Evolutionary conservation across 345 rosid species (phyloP).

Genomic region (Dovyalis caffra): DNA sequence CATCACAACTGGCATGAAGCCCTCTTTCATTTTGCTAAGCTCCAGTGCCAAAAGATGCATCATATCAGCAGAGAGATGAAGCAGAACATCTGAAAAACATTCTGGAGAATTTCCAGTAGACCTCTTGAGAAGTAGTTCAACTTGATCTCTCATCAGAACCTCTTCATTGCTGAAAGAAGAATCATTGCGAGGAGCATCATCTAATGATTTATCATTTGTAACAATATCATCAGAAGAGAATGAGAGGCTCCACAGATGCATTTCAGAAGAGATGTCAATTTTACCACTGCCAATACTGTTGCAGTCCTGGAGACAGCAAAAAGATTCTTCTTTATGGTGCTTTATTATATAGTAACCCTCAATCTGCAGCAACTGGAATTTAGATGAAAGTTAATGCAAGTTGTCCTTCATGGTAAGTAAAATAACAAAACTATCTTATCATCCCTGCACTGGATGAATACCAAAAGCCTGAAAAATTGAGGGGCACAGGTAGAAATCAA

Average conservation of each 20-base stretch:
- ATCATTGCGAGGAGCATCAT: constrained; percentile 24
- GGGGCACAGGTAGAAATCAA: no score
- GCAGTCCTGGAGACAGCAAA: constrained; percentile 37
- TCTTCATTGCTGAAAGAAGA: constrained; percentile 27
- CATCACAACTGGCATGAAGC: constrained; percentile 23
- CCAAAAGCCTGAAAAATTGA: background rate
- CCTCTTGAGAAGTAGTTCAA: constrained; percentile 16
- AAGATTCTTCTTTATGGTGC: constrained; percentile 46
- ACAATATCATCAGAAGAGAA: constrained; percentile 47
- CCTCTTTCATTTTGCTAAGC: constrained; percentile 38
- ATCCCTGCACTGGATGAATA: background rate
- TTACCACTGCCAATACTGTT: constrained; percentile 33
- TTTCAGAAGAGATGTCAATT: constrained; percentile 41
- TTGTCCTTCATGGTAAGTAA: background rate
- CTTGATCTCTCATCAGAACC: constrained; percentile 22
- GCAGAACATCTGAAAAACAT: constrained; percentile 52
- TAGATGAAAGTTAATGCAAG: constrained; percentile 17
- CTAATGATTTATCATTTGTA: constrained; percentile 22
- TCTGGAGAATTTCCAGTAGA: constrained; percentile 20
- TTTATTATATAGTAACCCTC: constrained; percentile 66
- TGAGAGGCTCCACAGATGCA: constrained; percentile 51
- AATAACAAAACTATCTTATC: background rate
- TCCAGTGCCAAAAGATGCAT: constrained; percentile 33
- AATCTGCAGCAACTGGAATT: constrained; percentile 67
- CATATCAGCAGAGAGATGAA: constrained; percentile 46